These are phyloP conservation scores for Oryza glaberrima DNA, from an alignment of 176 grass and related monocot genomes.

Conservation along the genomic window DNA sequence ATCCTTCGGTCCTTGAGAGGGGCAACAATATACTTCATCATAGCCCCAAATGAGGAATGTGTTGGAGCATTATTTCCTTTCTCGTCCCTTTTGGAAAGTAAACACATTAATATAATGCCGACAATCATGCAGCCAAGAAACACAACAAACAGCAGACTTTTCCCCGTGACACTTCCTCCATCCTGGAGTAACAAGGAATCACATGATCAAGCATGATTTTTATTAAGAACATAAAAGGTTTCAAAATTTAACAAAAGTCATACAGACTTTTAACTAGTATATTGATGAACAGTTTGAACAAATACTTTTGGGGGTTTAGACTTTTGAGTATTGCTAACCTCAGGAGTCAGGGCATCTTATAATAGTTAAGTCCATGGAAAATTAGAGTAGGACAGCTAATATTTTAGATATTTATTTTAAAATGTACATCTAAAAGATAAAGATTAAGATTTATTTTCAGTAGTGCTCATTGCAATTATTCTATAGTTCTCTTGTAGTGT, in stretches of 20 bases:
- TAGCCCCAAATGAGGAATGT: slow-evolving; percentile 58
- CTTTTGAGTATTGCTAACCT: background rate
- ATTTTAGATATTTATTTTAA: background rate
- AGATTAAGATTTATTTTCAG: background rate
- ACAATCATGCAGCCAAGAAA: slow-evolving; percentile 94
- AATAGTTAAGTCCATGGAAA: background rate
- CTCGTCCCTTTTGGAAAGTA: slow-evolving; percentile 81
- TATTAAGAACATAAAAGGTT: background rate
- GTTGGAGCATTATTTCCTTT: slow-evolving; percentile 49
- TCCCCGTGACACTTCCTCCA: slow-evolving; percentile 67
- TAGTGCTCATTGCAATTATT: background rate
- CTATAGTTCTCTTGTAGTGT: background rate
- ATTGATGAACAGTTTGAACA: background rate
- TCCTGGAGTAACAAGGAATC: slow-evolving; percentile 57
- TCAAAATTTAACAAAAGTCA: background rate
- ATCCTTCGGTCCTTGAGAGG: slow-evolving; percentile 80
- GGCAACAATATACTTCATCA: slow-evolving; percentile 74
- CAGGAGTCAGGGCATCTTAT: background rate
- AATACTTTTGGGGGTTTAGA: background rate
- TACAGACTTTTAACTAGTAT: background rate
- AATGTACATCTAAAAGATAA: background rate
- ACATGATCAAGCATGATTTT: slow-evolving; percentile 30
- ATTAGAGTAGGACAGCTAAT: background rate
- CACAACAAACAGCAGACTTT: slow-evolving; percentile 82
- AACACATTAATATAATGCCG: slow-evolving; percentile 89